Percentiles rank a stretch among this genome's conserved stretches.
Evolutionary conservation across 306 rosid genomes (phyloP).

Genomic region (Benincasa hispida): DNA sequence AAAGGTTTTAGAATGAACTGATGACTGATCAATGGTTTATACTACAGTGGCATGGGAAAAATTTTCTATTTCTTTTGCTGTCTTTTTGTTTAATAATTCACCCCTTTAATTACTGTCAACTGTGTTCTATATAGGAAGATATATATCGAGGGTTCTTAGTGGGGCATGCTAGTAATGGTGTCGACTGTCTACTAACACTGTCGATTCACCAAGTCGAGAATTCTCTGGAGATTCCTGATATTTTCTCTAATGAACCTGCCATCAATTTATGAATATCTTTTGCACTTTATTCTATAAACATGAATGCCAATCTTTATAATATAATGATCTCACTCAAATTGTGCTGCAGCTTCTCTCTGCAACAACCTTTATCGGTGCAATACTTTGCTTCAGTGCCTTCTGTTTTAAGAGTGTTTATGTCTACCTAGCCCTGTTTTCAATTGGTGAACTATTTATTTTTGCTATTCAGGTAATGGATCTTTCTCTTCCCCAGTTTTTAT

Average conservation of each 20-base stretch:
- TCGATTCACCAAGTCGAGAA: neutral
- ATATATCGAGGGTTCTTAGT: neutral
- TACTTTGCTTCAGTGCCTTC: constrained; percentile 73
- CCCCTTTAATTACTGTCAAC: neutral
- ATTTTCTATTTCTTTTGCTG: neutral
- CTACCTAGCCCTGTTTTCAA: constrained; percentile 46
- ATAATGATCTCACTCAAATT: neutral
- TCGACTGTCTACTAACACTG: neutral
- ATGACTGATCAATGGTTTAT: neutral
- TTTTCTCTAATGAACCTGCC: neutral
- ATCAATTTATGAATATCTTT: neutral
- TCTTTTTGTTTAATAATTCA: neutral
- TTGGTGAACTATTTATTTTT: constrained; percentile 82
- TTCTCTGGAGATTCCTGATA: neutral
- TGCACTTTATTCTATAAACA: neutral
- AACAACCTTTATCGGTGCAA: constrained; percentile 75
- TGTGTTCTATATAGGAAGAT: neutral
- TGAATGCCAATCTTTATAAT: neutral
- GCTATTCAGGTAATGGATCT: constrained; percentile 57
- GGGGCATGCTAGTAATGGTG: constrained; percentile 3
- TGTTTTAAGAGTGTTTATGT: constrained; percentile 49
- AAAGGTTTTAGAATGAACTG: neutral
- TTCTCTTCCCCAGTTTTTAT: neutral
- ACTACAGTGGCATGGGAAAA: neutral
- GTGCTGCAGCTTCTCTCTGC: constrained; percentile 65